Conservation (phyloP, 192 early-diverging fungal genomes). For the Coemansia sp. region DNA sequence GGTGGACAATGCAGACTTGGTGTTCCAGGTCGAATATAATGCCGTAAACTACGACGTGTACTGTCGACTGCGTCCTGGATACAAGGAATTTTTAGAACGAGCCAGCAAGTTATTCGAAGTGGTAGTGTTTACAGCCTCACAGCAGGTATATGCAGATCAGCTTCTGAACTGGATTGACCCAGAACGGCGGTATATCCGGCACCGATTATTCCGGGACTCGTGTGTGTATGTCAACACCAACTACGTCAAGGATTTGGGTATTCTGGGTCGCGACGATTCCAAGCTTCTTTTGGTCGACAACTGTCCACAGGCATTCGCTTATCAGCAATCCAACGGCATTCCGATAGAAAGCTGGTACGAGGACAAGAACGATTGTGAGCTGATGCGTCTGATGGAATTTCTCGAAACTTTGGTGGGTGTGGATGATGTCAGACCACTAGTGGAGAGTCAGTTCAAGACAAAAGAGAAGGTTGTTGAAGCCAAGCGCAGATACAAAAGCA, state of each 20-base stretch:
- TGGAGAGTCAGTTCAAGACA: constrained; percentile 58
- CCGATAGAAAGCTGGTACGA: constrained; percentile 75
- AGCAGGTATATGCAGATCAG: constrained; percentile 69
- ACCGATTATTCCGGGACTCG: constrained; percentile 69
- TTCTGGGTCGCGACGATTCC: constrained; percentile 65
- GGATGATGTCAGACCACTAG: constrained; percentile 68
- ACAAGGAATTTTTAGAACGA: constrained; percentile 59
- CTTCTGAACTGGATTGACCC: constrained; percentile 66
- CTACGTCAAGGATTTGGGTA: constrained; percentile 70
- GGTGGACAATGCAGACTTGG: constrained; percentile 59
- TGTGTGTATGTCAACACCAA: constrained; percentile 66
- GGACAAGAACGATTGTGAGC: constrained; percentile 65
- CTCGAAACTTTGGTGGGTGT: constrained; percentile 57
- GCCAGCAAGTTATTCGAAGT: constrained; percentile 65
- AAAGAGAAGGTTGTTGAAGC: constrained; percentile 47
- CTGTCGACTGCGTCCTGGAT: constrained; percentile 67
- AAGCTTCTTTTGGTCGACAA: constrained; percentile 71
- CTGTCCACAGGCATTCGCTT: constrained; percentile 72
- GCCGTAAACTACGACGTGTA: constrained; percentile 62
- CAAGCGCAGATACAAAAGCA: constrained; percentile 28
- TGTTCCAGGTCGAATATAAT: constrained; percentile 68
- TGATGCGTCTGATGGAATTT: constrained; percentile 61
- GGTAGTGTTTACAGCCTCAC: constrained; percentile 73
- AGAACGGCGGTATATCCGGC: constrained; percentile 58
- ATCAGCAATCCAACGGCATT: constrained; percentile 71